A percentile compares a stretch with the other conserved stretches of the same genome.
Evolutionary conservation across 2,329 filamentous ascomycete genomes (phyloP).

Genomic region (Colletotrichum cereale): DNA sequence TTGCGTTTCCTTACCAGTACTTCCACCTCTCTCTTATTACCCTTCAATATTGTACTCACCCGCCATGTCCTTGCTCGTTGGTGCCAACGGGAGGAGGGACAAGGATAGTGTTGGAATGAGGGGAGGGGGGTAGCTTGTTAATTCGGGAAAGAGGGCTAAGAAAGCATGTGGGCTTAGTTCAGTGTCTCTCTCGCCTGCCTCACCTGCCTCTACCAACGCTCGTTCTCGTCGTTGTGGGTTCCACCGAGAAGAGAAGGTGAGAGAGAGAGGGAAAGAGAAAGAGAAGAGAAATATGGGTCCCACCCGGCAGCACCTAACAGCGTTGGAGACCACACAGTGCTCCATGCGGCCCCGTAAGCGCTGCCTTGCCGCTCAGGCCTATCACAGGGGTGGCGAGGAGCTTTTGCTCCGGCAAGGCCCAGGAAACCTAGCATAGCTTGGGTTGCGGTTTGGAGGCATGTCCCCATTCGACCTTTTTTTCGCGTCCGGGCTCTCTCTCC

Average conservation of each 20-base stretch:
- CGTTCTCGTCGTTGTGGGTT: slow-evolving; percentile 8
- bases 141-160: neutral
- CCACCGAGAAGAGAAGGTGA: neutral
- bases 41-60: neutral
- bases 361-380: slow-evolving; percentile 38
- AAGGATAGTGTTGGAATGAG: neutral
- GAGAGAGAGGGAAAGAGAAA: neutral
- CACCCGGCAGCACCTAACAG: slow-evolving; percentile 4
- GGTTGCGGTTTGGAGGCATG: slow-evolving; percentile 22
- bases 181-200: neutral
- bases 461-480: slow-evolving; percentile 18
- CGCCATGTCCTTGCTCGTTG: neutral
- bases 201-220: neutral
- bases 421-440: slow-evolving; percentile 3
- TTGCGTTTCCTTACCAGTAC: neutral
- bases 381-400: slow-evolving; percentile 32
- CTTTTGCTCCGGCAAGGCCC: slow-evolving; percentile 40
- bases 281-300: slow-evolving; percentile 24
- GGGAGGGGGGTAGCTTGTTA: neutral
- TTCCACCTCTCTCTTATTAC: neutral
- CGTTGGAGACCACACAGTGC: slow-evolving; percentile 17
- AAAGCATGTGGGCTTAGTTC: neutral
- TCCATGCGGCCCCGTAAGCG: slow-evolving; percentile 39
- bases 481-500: neutral
- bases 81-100: neutral